These are phyloP conservation scores for Globisporangium cederbergense DNA, from an alignment of 352 stramenopile genomes.

Conservation along the genomic window DNA sequence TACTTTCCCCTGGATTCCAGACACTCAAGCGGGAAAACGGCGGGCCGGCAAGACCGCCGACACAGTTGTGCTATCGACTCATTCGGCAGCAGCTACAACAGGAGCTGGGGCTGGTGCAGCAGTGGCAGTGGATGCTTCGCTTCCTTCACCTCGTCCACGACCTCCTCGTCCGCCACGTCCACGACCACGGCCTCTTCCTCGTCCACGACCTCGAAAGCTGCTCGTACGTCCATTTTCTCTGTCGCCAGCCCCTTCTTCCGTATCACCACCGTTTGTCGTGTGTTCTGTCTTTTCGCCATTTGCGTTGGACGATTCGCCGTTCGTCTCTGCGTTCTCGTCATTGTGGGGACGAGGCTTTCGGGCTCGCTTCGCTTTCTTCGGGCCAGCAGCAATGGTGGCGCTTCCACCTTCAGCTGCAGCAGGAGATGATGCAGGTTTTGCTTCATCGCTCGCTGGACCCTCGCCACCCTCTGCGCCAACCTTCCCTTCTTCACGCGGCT, in stretches of 20 bases:
- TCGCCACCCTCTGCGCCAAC: conserved; percentile 7
- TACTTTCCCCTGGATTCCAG: too few relatives aligned
- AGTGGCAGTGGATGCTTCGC: neutral
- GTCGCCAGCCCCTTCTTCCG: neutral
- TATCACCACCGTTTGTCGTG: neutral
- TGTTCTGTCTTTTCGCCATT: neutral
- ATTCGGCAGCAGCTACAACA: conserved; percentile 12
- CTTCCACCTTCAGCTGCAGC: neutral
- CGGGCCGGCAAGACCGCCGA: neutral
- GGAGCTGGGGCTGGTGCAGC: neutral
- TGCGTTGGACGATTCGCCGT: neutral
- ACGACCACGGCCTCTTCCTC: conserved; percentile 27
- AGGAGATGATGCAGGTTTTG: conserved; percentile 4
- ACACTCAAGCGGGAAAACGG: too few relatives aligned
- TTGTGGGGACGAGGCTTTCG: conserved; percentile 10
- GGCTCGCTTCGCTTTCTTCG: conserved; percentile 7
- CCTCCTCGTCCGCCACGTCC: conserved; percentile 32
- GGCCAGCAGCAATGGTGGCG: neutral
- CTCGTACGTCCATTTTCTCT: neutral
- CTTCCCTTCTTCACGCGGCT: conserved; percentile 15
- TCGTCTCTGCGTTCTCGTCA: conserved; percentile 1
- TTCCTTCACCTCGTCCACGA: conserved; percentile 15
- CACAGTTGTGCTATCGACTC: neutral
- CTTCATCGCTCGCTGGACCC: conserved; percentile 3
- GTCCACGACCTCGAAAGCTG: conserved; percentile 30